Base-by-base conservation (phyloP, 768 basidiomycete genomes). In the Infundibulicybe gibba region DNA sequence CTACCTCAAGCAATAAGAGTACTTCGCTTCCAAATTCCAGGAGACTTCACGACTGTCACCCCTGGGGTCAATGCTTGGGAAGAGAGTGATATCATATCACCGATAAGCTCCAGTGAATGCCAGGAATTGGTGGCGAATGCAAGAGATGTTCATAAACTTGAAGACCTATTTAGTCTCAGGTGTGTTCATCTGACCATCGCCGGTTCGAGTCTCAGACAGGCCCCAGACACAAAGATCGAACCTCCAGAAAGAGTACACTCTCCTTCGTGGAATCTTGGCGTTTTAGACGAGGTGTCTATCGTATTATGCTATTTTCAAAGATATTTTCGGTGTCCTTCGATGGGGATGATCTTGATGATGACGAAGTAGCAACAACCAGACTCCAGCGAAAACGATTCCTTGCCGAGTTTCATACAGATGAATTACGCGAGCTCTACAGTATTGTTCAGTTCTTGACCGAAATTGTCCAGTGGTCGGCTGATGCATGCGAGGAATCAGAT, bases 121-220 rank as follows among this genome's bases (percentile, higher is more conserved):
- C 32, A 47, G 44, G 14, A 49, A 10, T 41, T 73, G 15, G 53
- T 53, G 11, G n/a, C 40, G 2, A 56, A 62, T 43, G 63, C 62
- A 10, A 19, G 40, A n/a, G 50, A 55, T 12, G 60, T 67, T 15
- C 53, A 40, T 3, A 40, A 45, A 3, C 47, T 75, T 31, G 71
- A 72, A 54, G 63, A 64, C 39, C 49, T 72, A 1, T 75, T 68
- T 50, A 75, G 73, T 43, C 53, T 61, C 43, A 66, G 65, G 74
- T 65, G 56, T 38, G 61, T 52, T 32, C 5, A 39, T 39, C 14
- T n/a, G 11, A 12, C 10, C 44, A n/a, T 12, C 15, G 40, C 32
- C 10, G n/a, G 45, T 8, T n/a, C 13, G 35, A 6, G 4, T 45
- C 34, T 43, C 16, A 25, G 6, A 14, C 35, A 21, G 30, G 25